Evolutionary conservation across 2,329 filamentous ascomycete genomes (phyloP).

Genomic region (Botrytis galanthina): DNA sequence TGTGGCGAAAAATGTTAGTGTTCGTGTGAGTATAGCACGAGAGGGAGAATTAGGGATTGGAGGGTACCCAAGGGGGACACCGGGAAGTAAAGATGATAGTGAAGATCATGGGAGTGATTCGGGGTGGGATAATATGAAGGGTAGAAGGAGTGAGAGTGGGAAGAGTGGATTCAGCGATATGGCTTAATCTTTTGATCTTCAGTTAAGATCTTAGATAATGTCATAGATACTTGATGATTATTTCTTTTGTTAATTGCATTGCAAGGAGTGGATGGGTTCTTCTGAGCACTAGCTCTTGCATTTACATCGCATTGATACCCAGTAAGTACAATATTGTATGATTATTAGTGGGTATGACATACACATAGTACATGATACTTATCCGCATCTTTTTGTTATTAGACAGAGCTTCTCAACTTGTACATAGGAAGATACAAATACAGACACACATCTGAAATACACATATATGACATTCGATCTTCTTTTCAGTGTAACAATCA

Average conservation of each 20-base stretch:
- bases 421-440: neutral
- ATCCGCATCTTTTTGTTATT: neutral
- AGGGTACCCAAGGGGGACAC: neutral
- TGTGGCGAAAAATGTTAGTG: slow-evolving; percentile 31
- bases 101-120: slow-evolving; percentile 14
- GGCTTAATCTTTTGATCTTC: neutral
- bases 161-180: slow-evolving; percentile 14
- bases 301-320: slow-evolving; percentile 10
- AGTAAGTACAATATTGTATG: neutral
- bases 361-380: neutral
- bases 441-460: neutral
- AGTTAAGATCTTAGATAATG: neutral
- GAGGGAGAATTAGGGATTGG: neutral
- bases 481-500: neutral
- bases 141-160: slow-evolving; percentile 10
- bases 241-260: slow-evolving; percentile 16
- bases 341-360: neutral
- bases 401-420: neutral
- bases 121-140: slow-evolving; percentile 8
- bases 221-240: slow-evolving; percentile 3
- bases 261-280: slow-evolving; percentile 1
- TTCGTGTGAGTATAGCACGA: slow-evolving; percentile 24
- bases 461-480: neutral
- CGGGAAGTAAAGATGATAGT: slow-evolving; percentile 5
- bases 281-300: neutral